Evolutionary conservation across 768 basidiomycete genomes (phyloP).

Genomic region (Calocera viscosa): DNA sequence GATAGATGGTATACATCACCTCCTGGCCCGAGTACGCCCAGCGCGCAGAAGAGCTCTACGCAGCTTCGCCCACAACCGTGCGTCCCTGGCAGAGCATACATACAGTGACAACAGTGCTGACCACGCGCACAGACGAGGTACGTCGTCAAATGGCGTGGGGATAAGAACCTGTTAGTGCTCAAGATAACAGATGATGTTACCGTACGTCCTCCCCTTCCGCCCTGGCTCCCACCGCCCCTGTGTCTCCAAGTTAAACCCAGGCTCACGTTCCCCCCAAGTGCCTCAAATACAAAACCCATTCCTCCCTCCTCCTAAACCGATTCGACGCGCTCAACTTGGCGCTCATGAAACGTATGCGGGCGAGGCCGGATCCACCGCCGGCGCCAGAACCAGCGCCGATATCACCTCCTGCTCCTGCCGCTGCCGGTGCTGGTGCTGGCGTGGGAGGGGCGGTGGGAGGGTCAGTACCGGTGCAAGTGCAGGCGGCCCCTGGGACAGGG

Average conservation of each 20-base stretch:
- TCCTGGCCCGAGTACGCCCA: constrained; percentile 86
- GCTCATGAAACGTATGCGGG: constrained; percentile 78
- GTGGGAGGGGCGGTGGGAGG: constrained; percentile 25
- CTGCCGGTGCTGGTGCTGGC: constrained; percentile 26
- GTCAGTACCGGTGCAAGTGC: not conserved
- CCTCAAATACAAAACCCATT: constrained; percentile 90
- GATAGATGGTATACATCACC: constrained; percentile 78
- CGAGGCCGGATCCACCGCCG: constrained; percentile 35
- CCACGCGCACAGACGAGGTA: constrained; percentile 57
- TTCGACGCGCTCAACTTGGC: constrained; percentile 85
- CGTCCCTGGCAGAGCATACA: constrained; percentile 20
- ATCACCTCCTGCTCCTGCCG: constrained; percentile 26
- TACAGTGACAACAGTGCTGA: not conserved
- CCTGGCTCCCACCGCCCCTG: not conserved
- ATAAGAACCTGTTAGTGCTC: constrained; percentile 75
- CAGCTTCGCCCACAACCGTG: constrained; percentile 65
- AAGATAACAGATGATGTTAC: constrained; percentile 87
- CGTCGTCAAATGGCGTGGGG: constrained; percentile 79
- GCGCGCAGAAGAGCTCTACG: constrained; percentile 76
- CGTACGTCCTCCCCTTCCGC: constrained; percentile 38
- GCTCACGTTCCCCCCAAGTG: constrained; percentile 42
- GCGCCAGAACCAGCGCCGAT: constrained; percentile 19
- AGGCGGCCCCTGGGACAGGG: not conserved
- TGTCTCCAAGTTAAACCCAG: not conserved
- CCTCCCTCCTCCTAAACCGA: constrained; percentile 88